Evolutionary conservation across 169 alveolate genomes (phyloP).

Genomic region (Plasmodium malariae): DNA sequence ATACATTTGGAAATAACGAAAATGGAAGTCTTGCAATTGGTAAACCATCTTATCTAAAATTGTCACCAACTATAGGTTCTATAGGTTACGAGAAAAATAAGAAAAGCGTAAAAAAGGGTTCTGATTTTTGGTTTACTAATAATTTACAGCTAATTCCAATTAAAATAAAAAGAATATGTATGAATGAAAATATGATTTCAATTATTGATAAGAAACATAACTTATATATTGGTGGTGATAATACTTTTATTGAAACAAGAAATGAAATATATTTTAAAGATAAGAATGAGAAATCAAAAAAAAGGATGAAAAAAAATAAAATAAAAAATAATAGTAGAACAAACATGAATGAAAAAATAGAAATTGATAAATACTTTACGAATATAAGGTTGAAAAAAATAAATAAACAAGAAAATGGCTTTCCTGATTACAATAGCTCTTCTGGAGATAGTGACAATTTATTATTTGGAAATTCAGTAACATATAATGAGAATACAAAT

Average conservation of each 20-base stretch:
- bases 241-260: conserved; percentile 49
- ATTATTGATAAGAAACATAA: conserved; percentile 67
- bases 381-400: conserved; percentile 64
- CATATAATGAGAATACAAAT: conserved; percentile 12
- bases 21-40: conserved; percentile 70
- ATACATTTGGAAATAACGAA: conserved; percentile 72
- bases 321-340: not conserved
- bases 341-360: conserved; percentile 30
- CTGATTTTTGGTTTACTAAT: conserved; percentile 75
- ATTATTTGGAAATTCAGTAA: conserved; percentile 36
- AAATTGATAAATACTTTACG: conserved; percentile 58
- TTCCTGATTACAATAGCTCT: conserved; percentile 55
- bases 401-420: conserved; percentile 40
- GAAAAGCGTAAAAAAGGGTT: conserved; percentile 49
- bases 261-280: conserved; percentile 43
- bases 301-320: conserved; percentile 10
- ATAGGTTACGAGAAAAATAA: conserved; percentile 61
- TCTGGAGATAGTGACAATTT: conserved; percentile 65
- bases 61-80: conserved; percentile 73
- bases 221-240: conserved; percentile 49
- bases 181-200: conserved; percentile 63
- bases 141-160: conserved; percentile 63
- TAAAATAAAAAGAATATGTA: conserved; percentile 57
- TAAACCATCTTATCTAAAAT: conserved; percentile 55
- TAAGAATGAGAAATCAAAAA: conserved; percentile 27